phyloP scores from a whole-genome alignment of 192 early-diverging fungal species.

The Rhizoclosmatium sp. region DNA sequence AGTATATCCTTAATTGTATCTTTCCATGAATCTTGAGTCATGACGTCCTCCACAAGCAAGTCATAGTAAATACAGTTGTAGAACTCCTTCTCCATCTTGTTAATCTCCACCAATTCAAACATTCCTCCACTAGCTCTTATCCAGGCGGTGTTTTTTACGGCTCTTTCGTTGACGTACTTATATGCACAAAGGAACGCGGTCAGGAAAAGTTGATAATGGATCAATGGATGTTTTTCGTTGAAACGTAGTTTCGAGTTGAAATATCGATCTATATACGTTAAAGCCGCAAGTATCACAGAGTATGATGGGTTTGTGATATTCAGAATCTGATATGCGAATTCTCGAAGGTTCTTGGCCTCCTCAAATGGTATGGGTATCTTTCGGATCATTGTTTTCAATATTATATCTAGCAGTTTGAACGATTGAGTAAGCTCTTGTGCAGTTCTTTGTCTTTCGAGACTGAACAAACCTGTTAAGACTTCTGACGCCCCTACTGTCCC shows the following conservation, averaged over 20 bases:
- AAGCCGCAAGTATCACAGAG: background rate
- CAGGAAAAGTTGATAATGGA: constrained; percentile 57
- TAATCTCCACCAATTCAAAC: constrained; percentile 64
- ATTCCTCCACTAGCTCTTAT: constrained; percentile 60
- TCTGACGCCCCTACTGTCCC: background rate
- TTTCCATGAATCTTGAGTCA: constrained; percentile 18
- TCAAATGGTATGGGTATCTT: background rate
- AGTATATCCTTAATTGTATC: background rate
- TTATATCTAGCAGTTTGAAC: background rate
- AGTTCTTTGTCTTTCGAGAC: too few relatives aligned
- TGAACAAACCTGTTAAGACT: background rate
- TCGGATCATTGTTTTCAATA: background rate
- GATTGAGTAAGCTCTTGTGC: too few relatives aligned
- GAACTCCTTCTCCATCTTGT: constrained; percentile 70
- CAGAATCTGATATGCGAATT: background rate
- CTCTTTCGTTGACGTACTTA: constrained; percentile 68
- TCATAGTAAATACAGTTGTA: constrained; percentile 38
- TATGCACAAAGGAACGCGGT: constrained; percentile 63
- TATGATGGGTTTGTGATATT: background rate
- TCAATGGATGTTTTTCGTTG: background rate
- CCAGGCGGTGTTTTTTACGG: constrained; percentile 69
- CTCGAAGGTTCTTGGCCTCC: background rate
- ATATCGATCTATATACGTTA: constrained; percentile 32
- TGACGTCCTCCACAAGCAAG: constrained; percentile 10
- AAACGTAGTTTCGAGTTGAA: constrained; percentile 8